phyloP scores from a whole-genome alignment of 257 asterid genomes.

The Linaria vulgaris region DNA sequence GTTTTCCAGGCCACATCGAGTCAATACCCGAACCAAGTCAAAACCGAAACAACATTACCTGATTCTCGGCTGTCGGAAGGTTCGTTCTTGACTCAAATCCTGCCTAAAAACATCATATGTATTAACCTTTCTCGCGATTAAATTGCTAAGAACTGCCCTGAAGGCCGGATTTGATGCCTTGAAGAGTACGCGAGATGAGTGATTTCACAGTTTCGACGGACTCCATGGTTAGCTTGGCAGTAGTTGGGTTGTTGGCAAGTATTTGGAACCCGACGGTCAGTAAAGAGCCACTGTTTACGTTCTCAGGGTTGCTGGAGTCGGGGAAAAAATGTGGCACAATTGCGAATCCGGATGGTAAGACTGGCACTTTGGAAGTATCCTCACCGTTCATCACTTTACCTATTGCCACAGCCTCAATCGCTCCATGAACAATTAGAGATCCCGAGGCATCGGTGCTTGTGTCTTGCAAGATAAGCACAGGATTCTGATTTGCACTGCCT shows the following conservation, averaged over 20 bases:
- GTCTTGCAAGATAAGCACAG: conserved; percentile 71
- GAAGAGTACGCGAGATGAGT: conserved; percentile 57
- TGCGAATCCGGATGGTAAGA: conserved; percentile 79
- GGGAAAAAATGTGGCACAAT: conserved; percentile 57
- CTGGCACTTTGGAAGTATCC: conserved; percentile 53
- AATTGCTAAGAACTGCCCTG: conserved; percentile 30
- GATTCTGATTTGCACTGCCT: conserved; percentile 31
- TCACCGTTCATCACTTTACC: conserved; percentile 60
- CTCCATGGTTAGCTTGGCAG: conserved; percentile 63
- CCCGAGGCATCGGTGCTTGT: conserved; percentile 56
- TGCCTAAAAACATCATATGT: not conserved
- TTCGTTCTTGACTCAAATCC: conserved; percentile 84
- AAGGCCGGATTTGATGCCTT: conserved; percentile 54
- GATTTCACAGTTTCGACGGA: conserved; percentile 60
- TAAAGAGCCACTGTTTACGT: conserved; percentile 43
- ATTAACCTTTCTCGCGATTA: too few species aligned
- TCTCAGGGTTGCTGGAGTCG: conserved; percentile 23
- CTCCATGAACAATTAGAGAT: conserved; percentile 59
- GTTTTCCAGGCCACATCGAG: conserved; percentile 36
- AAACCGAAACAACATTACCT: not conserved
- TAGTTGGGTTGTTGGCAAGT: conserved; percentile 47
- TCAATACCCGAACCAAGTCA: conserved; percentile 86
- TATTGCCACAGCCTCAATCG: conserved; percentile 53
- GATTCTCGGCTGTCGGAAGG: conserved; percentile 41
- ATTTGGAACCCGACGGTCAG: conserved; percentile 77